Base-by-base conservation (phyloP, 768 basidiomycete species). In the Leccinum disarticulatum region DNA sequence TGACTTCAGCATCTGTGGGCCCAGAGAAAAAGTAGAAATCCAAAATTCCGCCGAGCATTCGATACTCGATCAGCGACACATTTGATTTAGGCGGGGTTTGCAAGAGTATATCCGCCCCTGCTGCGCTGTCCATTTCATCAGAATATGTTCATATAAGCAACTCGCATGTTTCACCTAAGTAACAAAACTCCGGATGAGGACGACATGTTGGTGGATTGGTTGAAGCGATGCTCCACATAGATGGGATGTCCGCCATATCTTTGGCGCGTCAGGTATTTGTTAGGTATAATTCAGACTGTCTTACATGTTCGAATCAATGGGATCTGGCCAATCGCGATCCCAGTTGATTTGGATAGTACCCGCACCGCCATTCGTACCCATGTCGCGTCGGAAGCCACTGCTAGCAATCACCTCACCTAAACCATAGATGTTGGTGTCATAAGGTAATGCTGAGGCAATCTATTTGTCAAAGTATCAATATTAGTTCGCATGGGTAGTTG, bases 21-120 rank as follows among this genome's bases (percentile, higher is more conserved):
- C 87, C 87, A 17, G 84, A 82, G 68, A 91, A 81, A 74, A 89
- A 91, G 77, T 91, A 91, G 63, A 92, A 84, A 72, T 91, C 87
- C 33, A 92, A 74, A 0, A 85, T 85, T 17, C 91, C 90, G 6
- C 91, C 90, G 50, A 93, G 75, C 69, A 85, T 76, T 50, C 90
- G 79, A 68, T 92, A 93, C 64, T 93, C 79, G 25, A 93, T 77
- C 4, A 89, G 74, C 1, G 87, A 88, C 11, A 77, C 76, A n/a
- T 76, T 73, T 1, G 85, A 81, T 27, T 65, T 71, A 7, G 78
- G 78, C 31, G 84, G 90, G 6, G 83, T 87, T 61, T 81, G 76
- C 52, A 92, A 80, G 43, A 91, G 73, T 61, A 88, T 83, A 66
- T 93, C 90, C 27, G 87, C 82, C 4, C 88, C 90, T 30, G 86